Base-by-base conservation (phyloP, 2,329 filamentous ascomycete species). In the Talaromyces funiculosus region DNA sequence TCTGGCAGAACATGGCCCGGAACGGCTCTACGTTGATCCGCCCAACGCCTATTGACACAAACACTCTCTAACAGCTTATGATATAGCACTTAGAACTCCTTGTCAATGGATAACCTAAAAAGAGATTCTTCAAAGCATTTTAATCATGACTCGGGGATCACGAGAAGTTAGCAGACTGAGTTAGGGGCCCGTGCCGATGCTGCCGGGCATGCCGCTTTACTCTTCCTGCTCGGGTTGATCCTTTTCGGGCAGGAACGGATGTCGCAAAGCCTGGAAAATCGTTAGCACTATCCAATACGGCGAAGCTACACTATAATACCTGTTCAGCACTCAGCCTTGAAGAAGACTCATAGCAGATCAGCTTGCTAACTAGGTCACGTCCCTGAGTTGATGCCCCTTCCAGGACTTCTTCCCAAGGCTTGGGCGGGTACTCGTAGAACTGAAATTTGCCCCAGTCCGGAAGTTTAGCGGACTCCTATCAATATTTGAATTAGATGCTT, bases 381-480 rank as follows among this genome's bases (percentile, higher is more conserved):
- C 86, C 88, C 14, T 77, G 76, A 0, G 79, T 73, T 29, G 85
- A 81, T 0, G 85, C 81, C 4, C 79, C 80, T 0, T 85, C 84
- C 43, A 97, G 75, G 18, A 97, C 78, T 1, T 84, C 82, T 1
- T 84, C 79, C 92, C 92, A 97, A 0, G 78, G 64, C 64, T 82
- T 82, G 0, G 79, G 74, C 3, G 86, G 82, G 70, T 96, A 97
- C 14, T 86, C 79, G 42, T 86, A 83, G 76, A 96, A 99, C 73
- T 92, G 75, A 71, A 89, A 84, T 70, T 89, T 95, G 14, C 92
- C 90, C 82, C 96, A 99, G 18, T 96, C 94, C 0, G 90, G 89
- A 68, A 95, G 88, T 1, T 70, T 69, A 10, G 75, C 62, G 33
- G 72, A 70, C 57, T 73, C 76, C 75, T 76, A 60, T 61, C 9